Base-by-base conservation (phyloP, 768 basidiomycete species). In the Suillus decipiens region DNA sequence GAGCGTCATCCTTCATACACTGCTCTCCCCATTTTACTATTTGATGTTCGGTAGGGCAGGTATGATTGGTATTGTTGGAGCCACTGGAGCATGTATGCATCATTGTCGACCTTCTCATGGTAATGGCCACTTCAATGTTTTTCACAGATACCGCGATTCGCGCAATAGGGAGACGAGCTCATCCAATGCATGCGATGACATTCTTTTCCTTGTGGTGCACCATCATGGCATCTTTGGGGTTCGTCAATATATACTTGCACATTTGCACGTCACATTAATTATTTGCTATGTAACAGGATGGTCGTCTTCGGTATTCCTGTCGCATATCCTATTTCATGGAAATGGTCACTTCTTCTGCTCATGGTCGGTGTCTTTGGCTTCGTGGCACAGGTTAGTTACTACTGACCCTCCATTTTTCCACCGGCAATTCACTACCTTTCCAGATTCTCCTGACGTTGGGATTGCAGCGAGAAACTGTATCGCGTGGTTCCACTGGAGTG, bases 111-210 rank as follows among this genome's bases (percentile, higher is more conserved):
- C 36, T 28, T 19, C 24, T 39, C 37, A 17, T 2, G 0, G 24
- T 28, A 41, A 28, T 12, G 24, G 12, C 3, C 6, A 5, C 56
- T 57, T 39, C 37, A 28, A 57, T 39, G 15, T 6, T 57, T 41
- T 56, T n/a, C 37, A 14, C 60, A 86, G 85, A 82, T 65, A 81
- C 80, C 0, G 72, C 78, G 2, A 81, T 89, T 34, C 84, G 92
- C 11, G 84, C 84, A 1, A 91, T 95, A 43, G 93, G 93, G 0
- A 87, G 83, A 61, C 81, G 88, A 4, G 92, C 92, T 1, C 88
- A 90, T 67, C 80, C 92, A 1, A 73, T 93, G 62, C 93, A 96
- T 71, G 79, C 84, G 1, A 80, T 94, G 68, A 75, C 82, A 0
- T 92, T 85, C 61, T 93, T 89, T 73, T 86, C 89, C 0, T 73